These are phyloP conservation scores for Plantago ovata DNA, from an alignment of 257 asterid species.

Conservation along the genomic window DNA sequence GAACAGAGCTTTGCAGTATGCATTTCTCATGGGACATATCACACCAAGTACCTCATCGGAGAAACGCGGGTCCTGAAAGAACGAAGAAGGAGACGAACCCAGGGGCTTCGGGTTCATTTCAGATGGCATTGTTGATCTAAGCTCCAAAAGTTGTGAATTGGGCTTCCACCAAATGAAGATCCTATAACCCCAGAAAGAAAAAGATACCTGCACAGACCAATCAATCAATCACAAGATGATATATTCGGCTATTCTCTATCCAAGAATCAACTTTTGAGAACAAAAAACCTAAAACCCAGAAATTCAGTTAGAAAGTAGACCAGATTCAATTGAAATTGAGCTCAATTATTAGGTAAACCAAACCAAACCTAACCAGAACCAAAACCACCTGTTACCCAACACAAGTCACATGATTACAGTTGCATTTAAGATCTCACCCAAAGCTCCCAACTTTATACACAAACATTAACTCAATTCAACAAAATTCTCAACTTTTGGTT, in stretches of 20 bases:
- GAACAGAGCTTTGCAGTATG: neutral
- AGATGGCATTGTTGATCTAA: slow-evolving; percentile 36
- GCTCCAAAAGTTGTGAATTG: slow-evolving; percentile 24
- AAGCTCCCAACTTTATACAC: slow-evolving; percentile 24
- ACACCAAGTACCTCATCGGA: slow-evolving; percentile 53
- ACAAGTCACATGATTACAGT: slow-evolving; percentile 31
- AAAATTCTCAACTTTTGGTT: slow-evolving; percentile 3
- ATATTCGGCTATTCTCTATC: too few species aligned
- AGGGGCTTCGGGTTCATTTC: slow-evolving; percentile 53
- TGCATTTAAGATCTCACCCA: slow-evolving; percentile 39
- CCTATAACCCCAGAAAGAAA: slow-evolving; percentile 23
- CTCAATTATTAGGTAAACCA: slow-evolving; percentile 30
- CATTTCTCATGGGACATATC: neutral
- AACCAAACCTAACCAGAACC: slow-evolving; percentile 22
- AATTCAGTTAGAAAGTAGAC: slow-evolving; percentile 23
- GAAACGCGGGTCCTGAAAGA: slow-evolving; percentile 50
- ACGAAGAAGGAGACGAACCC: slow-evolving; percentile 69
- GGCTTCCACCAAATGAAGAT: slow-evolving; percentile 34
- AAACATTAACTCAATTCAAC: slow-evolving; percentile 5
- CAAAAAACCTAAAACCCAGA: neutral
- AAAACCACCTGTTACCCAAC: slow-evolving; percentile 20
- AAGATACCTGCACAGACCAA: slow-evolving; percentile 35
- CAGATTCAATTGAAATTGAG: slow-evolving; percentile 23
- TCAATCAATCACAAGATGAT: slow-evolving; percentile 17
- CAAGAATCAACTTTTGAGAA: too few species aligned